Percentiles rank a stretch among this genome's conserved stretches.
phyloP scores from a whole-genome alignment of 2,329 filamentous ascomycete genomes.

The Apiospora aurea region DNA sequence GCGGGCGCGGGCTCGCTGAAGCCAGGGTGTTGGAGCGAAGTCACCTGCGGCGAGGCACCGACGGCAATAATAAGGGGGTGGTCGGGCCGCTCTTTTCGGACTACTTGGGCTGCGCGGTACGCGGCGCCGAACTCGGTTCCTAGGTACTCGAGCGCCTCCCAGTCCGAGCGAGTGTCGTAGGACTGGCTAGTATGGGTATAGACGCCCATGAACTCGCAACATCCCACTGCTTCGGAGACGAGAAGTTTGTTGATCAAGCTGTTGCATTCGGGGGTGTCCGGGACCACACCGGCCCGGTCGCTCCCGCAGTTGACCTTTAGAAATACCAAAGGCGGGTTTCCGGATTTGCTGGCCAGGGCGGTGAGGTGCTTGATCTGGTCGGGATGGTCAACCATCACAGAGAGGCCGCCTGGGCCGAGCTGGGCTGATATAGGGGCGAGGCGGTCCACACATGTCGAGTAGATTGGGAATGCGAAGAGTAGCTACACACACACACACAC shows the following conservation, averaged over 20 bases:
- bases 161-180: constrained; percentile 65
- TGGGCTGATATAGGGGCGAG: constrained; percentile 62
- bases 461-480: constrained; percentile 75
- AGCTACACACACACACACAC: constrained; percentile 51
- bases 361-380: constrained; percentile 61
- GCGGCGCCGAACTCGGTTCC: constrained; percentile 65
- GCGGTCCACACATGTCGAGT: constrained; percentile 65
- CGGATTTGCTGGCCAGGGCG: constrained; percentile 49
- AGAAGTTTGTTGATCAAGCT: constrained; percentile 56
- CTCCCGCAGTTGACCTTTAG: constrained; percentile 80
- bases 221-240: constrained; percentile 47
- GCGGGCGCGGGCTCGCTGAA: constrained; percentile 31
- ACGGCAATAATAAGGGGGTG: constrained; percentile 66
- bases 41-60: constrained; percentile 79
- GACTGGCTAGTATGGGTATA: constrained; percentile 79
- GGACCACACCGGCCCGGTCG: constrained; percentile 71
- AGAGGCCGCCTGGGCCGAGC: constrained; percentile 64
- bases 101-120: constrained; percentile 51
- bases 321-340: constrained; percentile 62
- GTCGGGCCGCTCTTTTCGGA: constrained; percentile 41
- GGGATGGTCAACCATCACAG: constrained; percentile 74
- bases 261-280: constrained; percentile 53
- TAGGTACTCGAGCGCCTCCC: constrained; percentile 64
- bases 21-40: constrained; percentile 65
- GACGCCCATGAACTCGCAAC: constrained; percentile 63